Evolutionary conservation across 1,284 basidiomycete genomes (phyloP).

Genomic region (Puccinia triticina): DNA sequence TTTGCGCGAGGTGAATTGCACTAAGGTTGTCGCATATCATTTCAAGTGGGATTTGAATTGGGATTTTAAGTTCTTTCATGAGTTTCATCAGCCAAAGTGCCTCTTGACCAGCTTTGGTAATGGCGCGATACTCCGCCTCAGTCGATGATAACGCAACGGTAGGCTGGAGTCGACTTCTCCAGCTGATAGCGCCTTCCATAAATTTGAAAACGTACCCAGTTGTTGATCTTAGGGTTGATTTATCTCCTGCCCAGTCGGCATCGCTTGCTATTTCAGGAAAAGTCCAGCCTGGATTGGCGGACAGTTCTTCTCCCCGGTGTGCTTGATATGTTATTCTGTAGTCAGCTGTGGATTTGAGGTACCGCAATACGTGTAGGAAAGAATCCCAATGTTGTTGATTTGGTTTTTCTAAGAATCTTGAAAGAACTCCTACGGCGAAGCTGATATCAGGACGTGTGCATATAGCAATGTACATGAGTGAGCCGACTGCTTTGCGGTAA

Average conservation of each 20-base stretch:
- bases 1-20: not conserved
- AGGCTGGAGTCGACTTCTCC: no score
- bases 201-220: no score
- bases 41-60: not conserved
- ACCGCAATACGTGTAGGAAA: not conserved
- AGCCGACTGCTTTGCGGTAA: not conserved
- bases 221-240: no score
- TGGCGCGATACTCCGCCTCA: no score
- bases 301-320: no score
- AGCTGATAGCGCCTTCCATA: no score
- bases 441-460: no score
- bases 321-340: not conserved
- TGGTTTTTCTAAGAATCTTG: constrained; percentile 23
- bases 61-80: not conserved
- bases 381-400: constrained; percentile 26
- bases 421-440: constrained; percentile 17
- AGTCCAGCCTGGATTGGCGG: no score
- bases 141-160: no score
- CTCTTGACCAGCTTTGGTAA: constrained; percentile 6
- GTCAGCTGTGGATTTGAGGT: constrained; percentile 1
- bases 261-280: no score
- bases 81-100: not conserved
- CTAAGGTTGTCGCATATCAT: constrained; percentile 2
- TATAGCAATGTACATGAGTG: no score
- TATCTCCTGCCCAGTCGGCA: no score